Percentiles rank a stretch among this genome's conserved stretches.
Conservation (phyloP, 192 early-diverging fungal species). For the Lunasporangiospora selenospora region DNA sequence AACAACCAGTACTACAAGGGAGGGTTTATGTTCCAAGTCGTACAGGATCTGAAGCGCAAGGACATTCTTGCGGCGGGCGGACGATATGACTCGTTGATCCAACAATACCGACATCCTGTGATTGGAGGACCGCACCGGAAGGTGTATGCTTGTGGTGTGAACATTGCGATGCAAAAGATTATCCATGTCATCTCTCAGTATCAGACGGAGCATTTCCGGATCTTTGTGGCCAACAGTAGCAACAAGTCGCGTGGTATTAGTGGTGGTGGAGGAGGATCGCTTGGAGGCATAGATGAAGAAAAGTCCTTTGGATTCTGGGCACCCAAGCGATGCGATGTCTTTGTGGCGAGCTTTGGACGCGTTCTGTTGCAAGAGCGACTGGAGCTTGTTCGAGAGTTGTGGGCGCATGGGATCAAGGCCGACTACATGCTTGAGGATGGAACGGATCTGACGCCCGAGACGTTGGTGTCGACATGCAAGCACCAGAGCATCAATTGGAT, state of each 20-base stretch:
- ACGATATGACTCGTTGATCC: constrained; percentile 59
- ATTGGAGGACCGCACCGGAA: constrained; percentile 44
- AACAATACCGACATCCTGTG: constrained; percentile 57
- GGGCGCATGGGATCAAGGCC: constrained; percentile 78
- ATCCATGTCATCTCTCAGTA: constrained; percentile 68
- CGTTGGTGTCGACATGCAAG: constrained; percentile 63
- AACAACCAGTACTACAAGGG: constrained; percentile 66
- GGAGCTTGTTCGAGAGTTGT: constrained; percentile 77
- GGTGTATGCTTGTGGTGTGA: constrained; percentile 76
- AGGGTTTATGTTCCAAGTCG: constrained; percentile 62
- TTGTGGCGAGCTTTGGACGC: constrained; percentile 85
- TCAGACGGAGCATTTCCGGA: constrained; percentile 56
- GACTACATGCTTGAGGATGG: constrained; percentile 84
- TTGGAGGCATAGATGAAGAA: constrained; percentile 8
- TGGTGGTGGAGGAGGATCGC: neutral
- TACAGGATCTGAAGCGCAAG: constrained; percentile 56
- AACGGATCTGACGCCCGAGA: constrained; percentile 71
- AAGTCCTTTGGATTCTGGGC: constrained; percentile 60
- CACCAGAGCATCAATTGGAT: constrained; percentile 83
- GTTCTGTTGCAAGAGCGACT: constrained; percentile 76
- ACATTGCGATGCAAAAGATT: constrained; percentile 80
- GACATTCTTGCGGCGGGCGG: constrained; percentile 64
- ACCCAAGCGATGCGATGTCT: constrained; percentile 73
- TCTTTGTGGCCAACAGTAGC: constrained; percentile 57
- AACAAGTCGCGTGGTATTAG: constrained; percentile 13